A percentile compares a stretch with the other conserved stretches of the same genome.
These are phyloP conservation scores for Spiraea crenata DNA, from an alignment of 331 rosid genomes.

Conservation along the genomic window DNA sequence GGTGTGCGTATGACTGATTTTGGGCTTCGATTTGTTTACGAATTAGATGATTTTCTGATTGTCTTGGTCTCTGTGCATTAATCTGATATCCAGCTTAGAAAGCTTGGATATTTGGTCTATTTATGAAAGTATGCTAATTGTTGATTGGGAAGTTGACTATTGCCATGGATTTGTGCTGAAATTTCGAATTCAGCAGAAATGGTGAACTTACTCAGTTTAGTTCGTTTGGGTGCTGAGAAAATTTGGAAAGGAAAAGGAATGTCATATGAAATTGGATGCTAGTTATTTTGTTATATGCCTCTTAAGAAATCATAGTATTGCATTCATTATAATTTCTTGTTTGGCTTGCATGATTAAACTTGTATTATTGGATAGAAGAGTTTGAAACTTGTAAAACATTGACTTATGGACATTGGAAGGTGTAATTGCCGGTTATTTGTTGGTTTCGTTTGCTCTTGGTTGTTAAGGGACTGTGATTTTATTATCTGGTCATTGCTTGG, in stretches of 20 bases:
- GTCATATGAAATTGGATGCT: not conserved
- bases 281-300: not conserved
- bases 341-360: not conserved
- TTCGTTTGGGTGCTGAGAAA: constrained; percentile 10
- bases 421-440: not conserved
- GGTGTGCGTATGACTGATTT: no score
- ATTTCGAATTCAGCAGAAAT: no score
- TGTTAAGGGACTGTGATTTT: not conserved
- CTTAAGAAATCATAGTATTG: not conserved
- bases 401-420: not conserved
- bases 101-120: no score
- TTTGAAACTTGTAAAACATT: not conserved
- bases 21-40: no score
- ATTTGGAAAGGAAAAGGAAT: not conserved
- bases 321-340: no score
- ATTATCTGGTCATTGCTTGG: not conserved
- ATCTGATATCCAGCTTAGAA: no score
- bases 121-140: no score
- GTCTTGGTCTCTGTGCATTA: no score
- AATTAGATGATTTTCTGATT: no score
- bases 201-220: no score
- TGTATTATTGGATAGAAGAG: not conserved
- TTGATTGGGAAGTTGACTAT: no score
- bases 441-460: not conserved
- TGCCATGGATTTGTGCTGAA: no score